Evolutionary conservation across 2,329 filamentous ascomycete species (phyloP).

Genomic region (Aspergillus carbonarius): DNA sequence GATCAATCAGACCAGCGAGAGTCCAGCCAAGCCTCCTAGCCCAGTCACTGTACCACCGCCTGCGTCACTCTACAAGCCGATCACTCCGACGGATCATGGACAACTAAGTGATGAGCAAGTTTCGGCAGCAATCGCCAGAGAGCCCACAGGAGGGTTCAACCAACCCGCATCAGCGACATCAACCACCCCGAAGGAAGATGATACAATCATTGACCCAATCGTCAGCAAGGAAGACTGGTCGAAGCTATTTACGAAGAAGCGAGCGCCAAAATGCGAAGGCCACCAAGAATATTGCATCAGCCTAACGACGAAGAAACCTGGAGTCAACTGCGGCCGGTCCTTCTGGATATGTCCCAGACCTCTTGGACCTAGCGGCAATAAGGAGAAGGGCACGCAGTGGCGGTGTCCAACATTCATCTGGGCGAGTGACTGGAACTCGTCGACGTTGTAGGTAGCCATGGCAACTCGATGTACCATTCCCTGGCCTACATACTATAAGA

Average conservation of each 20-base stretch:
- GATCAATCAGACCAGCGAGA: background rate
- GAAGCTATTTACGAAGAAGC: constrained; percentile 73
- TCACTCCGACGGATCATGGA: background rate
- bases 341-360: constrained; percentile 74
- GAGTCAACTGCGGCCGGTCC: constrained; percentile 69
- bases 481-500: background rate
- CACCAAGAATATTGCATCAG: constrained; percentile 85
- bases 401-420: constrained; percentile 81
- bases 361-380: constrained; percentile 78
- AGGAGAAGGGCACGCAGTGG: constrained; percentile 83
- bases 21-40: background rate
- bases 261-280: constrained; percentile 73
- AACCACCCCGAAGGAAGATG: constrained; percentile 36
- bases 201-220: constrained; percentile 64
- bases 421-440: constrained; percentile 61
- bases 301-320: constrained; percentile 82
- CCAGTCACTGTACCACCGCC: background rate
- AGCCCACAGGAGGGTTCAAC: background rate
- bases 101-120: background rate
- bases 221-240: constrained; percentile 80
- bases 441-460: constrained; percentile 3
- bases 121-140: background rate
- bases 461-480: background rate
- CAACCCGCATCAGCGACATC: constrained; percentile 10
- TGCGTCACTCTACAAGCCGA: background rate